phyloP scores from a whole-genome alignment of 2,329 filamentous ascomycete genomes.

The Huntiella decipiens region DNA sequence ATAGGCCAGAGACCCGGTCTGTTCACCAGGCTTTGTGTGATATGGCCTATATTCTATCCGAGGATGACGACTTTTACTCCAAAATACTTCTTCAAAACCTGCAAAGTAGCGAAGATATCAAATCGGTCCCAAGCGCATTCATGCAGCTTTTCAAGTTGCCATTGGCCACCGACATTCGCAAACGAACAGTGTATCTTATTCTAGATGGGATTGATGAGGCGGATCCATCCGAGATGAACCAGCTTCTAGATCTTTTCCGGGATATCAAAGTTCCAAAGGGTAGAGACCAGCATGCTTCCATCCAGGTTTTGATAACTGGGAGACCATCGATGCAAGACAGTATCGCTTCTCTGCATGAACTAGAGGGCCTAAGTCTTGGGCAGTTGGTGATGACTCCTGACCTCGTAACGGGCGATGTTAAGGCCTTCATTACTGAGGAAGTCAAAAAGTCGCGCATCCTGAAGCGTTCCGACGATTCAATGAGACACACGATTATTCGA shows the following conservation, averaged over 20 bases:
- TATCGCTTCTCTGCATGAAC: conserved; percentile 20
- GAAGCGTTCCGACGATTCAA: conserved; percentile 16
- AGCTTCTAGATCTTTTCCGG: conserved; percentile 17
- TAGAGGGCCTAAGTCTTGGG: conserved; percentile 17
- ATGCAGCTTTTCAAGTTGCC: conserved; percentile 23
- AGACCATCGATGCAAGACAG: conserved; percentile 24
- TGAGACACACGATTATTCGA: conserved; percentile 22
- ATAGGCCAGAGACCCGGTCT: conserved; percentile 26
- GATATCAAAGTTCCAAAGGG: conserved; percentile 10
- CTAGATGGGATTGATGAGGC: conserved; percentile 30
- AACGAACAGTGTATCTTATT: conserved; percentile 23
- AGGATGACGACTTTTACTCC: conserved; percentile 25
- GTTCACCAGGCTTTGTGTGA: conserved; percentile 26
- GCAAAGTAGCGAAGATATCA: conserved; percentile 22
- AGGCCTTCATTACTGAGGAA: conserved; percentile 23
- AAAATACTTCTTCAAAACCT: conserved; percentile 21
- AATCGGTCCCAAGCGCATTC: conserved; percentile 25
- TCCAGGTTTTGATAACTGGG: conserved; percentile 24
- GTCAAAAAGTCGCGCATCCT: conserved; percentile 22
- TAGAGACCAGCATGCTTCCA: conserved; percentile 3
- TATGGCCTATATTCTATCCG: conserved; percentile 27
- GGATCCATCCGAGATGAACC: conserved; percentile 19
- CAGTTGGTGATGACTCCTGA: conserved; percentile 24
- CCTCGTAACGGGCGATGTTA: conserved; percentile 25
- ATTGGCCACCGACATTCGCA: conserved; percentile 18